Percentiles rank a stretch among this genome's conserved stretches.
Evolutionary conservation across 2,329 filamentous ascomycete genomes (phyloP).

Genomic region (Pezicula radicicola): DNA sequence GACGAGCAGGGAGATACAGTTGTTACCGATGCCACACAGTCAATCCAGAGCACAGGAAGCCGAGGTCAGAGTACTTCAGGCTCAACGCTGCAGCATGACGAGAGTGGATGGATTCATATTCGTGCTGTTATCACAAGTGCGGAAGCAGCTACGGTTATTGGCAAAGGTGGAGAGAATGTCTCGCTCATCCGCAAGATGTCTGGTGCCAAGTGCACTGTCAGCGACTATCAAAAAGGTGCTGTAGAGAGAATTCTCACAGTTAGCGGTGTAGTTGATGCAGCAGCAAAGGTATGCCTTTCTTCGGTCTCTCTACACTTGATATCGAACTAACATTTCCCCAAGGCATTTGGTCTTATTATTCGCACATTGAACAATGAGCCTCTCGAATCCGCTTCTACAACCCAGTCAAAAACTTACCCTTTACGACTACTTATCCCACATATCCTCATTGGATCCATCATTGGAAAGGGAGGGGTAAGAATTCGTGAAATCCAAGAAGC

Average conservation of each 20-base stretch:
- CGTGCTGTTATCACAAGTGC: slow-evolving; percentile 96
- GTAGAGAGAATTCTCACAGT: slow-evolving; percentile 98
- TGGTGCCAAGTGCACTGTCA: slow-evolving; percentile 97
- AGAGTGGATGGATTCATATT: slow-evolving; percentile 95
- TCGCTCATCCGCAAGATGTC: slow-evolving; percentile 94
- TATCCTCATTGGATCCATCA: slow-evolving; percentile 97
- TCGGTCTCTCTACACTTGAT: neutral
- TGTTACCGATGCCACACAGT: slow-evolving; percentile 60
- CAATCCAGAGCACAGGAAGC: slow-evolving; percentile 43
- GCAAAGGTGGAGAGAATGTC: slow-evolving; percentile 98
- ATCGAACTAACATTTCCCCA: slow-evolving; percentile 5
- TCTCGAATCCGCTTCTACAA: slow-evolving; percentile 80
- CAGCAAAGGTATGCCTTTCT: slow-evolving; percentile 73
- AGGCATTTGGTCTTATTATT: slow-evolving; percentile 98
- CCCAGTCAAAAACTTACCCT: slow-evolving; percentile 95
- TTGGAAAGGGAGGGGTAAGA: slow-evolving; percentile 91
- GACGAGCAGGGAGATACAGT: slow-evolving; percentile 67
- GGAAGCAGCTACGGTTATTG: slow-evolving; percentile 96
- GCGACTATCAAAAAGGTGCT: slow-evolving; percentile 94
- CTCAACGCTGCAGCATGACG: slow-evolving; percentile 67
- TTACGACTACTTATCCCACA: slow-evolving; percentile 93
- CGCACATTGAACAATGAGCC: slow-evolving; percentile 97
- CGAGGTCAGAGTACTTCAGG: slow-evolving; percentile 19
- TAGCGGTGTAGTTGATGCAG: slow-evolving; percentile 92
- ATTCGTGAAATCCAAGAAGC: slow-evolving; percentile 99